phyloP scores from a whole-genome alignment of 2,329 filamentous ascomycete species.

The Talaromyces funiculosus region DNA sequence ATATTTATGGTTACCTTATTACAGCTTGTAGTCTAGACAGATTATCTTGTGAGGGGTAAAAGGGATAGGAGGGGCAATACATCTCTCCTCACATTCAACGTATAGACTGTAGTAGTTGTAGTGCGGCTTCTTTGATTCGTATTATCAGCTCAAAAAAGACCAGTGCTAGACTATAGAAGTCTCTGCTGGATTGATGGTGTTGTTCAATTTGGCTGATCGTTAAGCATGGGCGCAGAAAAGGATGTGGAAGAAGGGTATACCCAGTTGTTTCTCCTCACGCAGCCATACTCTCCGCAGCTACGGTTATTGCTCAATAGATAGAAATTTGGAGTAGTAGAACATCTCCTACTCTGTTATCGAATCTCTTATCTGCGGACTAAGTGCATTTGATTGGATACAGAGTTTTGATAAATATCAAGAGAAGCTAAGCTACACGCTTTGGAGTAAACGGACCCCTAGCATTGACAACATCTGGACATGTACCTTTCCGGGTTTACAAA shows the following conservation, averaged over 20 bases:
- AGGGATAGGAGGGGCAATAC: neutral
- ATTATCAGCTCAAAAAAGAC: neutral
- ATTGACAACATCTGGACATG: neutral
- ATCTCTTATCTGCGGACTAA: neutral
- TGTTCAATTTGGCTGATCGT: neutral
- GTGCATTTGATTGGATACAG: neutral
- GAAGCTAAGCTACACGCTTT: conserved; percentile 5
- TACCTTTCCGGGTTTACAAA: neutral
- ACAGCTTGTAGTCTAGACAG: neutral
- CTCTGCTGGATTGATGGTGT: neutral
- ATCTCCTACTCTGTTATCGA: neutral
- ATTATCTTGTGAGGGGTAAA: neutral
- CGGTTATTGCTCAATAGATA: neutral
- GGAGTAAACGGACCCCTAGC: conserved; percentile 3
- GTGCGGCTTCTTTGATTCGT: neutral
- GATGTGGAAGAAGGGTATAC: neutral
- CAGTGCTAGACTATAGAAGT: neutral
- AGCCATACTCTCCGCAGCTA: neutral
- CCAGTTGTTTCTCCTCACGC: neutral
- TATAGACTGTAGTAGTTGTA: neutral
- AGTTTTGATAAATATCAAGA: neutral
- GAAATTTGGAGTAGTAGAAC: neutral
- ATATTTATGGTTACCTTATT: neutral
- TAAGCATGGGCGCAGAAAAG: neutral
- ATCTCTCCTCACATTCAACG: neutral